A percentile compares a stretch with the other conserved stretches of the same genome.
phyloP scores from a whole-genome alignment of 306 rosid species.

The Rosa rugosa region DNA sequence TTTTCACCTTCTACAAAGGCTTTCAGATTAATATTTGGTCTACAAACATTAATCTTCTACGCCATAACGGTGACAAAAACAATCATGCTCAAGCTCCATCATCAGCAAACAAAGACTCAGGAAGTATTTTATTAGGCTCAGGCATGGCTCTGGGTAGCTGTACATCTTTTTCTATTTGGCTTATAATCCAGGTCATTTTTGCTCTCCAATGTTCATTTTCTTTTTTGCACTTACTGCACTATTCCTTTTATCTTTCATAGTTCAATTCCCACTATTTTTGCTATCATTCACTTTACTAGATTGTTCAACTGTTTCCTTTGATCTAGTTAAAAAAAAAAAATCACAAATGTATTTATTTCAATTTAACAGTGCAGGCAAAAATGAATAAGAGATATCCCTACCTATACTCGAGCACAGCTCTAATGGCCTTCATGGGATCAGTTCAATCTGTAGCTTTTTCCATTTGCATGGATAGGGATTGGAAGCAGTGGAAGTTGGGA shows the following conservation, averaged over 20 bases:
- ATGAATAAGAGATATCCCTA: constrained; percentile 41
- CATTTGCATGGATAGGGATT: constrained; percentile 21
- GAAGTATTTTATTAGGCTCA: background rate
- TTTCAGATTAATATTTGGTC: constrained; percentile 5
- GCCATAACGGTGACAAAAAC: too few species aligned
- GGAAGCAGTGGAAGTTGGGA: constrained; percentile 27
- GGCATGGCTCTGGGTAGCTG: constrained; percentile 3
- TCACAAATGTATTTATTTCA: background rate
- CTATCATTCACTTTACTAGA: background rate
- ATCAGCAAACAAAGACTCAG: background rate
- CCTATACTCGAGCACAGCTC: constrained; percentile 38
- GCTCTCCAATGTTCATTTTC: background rate
- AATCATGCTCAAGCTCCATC: background rate
- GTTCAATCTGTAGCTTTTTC: constrained; percentile 20
- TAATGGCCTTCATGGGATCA: constrained; percentile 35
- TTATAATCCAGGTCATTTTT: constrained; percentile 16
- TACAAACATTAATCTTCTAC: background rate
- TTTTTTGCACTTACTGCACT: background rate
- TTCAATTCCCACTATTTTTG: background rate
- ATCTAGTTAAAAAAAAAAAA: background rate
- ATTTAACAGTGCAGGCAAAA: constrained; percentile 31
- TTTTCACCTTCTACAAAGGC: constrained; percentile 26
- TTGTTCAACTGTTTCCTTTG: background rate
- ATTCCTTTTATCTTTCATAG: background rate
- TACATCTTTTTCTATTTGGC: constrained; percentile 16